Percentiles rank a stretch among this genome's conserved stretches.
These are phyloP conservation scores for Amborella trichopoda DNA, from an alignment of 164 flowering plant species.

Conservation along the genomic window DNA sequence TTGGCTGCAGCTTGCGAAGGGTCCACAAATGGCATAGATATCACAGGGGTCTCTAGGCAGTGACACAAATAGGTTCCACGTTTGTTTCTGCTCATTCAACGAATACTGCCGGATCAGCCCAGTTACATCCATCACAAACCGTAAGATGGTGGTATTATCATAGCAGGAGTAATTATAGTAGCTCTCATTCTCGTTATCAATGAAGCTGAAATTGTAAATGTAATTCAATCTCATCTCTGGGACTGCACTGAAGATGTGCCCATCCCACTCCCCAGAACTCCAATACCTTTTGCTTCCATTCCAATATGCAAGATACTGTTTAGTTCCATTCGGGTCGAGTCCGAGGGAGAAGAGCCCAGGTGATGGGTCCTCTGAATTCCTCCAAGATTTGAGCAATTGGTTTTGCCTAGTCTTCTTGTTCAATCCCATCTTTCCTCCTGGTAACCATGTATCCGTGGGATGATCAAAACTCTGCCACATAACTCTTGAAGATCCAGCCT, in stretches of 20 bases:
- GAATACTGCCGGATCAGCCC: constrained; percentile 18
- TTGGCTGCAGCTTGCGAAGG: constrained; percentile 18
- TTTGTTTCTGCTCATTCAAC: constrained; percentile 3
- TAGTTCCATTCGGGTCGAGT: constrained; percentile 16
- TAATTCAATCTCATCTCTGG: constrained; percentile 6
- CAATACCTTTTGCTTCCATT: not conserved
- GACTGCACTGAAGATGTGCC: constrained; percentile 18
- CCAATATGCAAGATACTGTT: constrained; percentile 11
- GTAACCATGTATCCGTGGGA: constrained; percentile 11
- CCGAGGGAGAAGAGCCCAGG: constrained; percentile 8
- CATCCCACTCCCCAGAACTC: constrained; percentile 46
- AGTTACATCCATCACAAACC: constrained; percentile 8
- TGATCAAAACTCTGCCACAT: constrained; percentile 24
- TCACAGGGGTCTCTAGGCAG: constrained; percentile 27
- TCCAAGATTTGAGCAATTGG: constrained; percentile 20
- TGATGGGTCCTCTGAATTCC: constrained; percentile 21
- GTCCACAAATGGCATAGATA: constrained; percentile 19
- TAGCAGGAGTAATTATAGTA: constrained; percentile 7
- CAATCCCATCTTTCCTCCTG: constrained; percentile 16
- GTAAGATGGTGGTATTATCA: constrained; percentile 6
- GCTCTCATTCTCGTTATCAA: constrained; percentile 13
- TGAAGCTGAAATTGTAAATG: constrained; percentile 5
- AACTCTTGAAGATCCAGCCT: constrained; percentile 1
- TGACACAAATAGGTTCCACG: constrained; percentile 8
- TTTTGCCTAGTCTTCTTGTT: constrained; percentile 7